phyloP scores from a whole-genome alignment of 208 protist genomes.

The Borovskyia barvae region DNA sequence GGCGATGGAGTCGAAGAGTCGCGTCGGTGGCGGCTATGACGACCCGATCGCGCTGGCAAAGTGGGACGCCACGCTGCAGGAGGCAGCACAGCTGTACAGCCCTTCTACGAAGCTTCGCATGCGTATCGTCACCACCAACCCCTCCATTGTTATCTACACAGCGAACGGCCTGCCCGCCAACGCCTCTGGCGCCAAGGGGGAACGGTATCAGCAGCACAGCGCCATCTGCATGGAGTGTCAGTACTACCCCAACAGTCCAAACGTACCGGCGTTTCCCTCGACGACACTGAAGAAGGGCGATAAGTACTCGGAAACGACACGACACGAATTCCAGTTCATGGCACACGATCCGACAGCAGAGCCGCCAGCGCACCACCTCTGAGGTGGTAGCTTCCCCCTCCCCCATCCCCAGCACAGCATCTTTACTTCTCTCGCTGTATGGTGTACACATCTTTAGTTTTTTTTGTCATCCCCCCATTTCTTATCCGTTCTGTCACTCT shows the following conservation, averaged over 20 bases:
- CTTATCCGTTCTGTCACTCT: background rate
- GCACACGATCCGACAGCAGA: no score
- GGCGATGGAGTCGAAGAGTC: constrained; percentile 23
- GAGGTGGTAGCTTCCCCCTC: no score
- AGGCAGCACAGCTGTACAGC: constrained; percentile 66
- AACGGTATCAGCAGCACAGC: constrained; percentile 61
- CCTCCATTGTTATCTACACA: constrained; percentile 65
- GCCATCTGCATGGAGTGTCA: constrained; percentile 70
- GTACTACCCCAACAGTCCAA: constrained; percentile 81
- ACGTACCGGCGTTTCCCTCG: constrained; percentile 55
- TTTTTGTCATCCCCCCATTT: constrained; percentile 8
- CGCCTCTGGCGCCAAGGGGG: constrained; percentile 43
- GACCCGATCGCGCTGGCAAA: constrained; percentile 67
- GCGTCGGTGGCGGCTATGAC: constrained; percentile 67
- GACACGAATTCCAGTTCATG: constrained; percentile 62
- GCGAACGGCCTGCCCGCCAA: constrained; percentile 56
- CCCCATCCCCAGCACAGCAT: background rate
- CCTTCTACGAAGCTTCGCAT: constrained; percentile 60
- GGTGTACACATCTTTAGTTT: background rate
- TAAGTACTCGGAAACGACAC: constrained; percentile 64
- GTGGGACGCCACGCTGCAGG: constrained; percentile 68
- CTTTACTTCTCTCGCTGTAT: constrained; percentile 6
- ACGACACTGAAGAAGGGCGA: constrained; percentile 61
- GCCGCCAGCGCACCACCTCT: no score
- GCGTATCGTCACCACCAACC: constrained; percentile 66